phyloP scores from a whole-genome alignment of 2,329 filamentous ascomycete species.

The Venturia pyrina region DNA sequence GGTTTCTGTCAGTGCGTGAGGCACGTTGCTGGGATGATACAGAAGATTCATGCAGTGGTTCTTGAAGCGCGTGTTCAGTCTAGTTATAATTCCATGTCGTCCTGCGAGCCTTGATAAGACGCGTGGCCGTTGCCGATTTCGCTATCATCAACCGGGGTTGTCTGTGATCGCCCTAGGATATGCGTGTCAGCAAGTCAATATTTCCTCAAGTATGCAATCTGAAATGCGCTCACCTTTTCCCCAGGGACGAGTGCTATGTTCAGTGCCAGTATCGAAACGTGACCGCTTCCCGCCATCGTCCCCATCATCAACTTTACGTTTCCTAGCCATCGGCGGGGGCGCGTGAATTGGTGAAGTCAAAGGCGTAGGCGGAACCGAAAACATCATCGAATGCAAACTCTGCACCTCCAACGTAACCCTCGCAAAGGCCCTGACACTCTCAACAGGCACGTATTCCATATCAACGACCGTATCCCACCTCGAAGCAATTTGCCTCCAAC shows the following conservation, averaged over 20 bases:
- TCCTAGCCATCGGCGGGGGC: neutral
- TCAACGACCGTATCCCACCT: slow-evolving; percentile 7
- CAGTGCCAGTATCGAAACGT: neutral
- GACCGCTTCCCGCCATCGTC: neutral
- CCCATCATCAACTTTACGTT: neutral
- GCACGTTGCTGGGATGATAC: no score
- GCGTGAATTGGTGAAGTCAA: neutral
- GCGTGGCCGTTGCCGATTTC: neutral
- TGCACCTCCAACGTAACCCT: neutral
- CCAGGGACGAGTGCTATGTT: slow-evolving; percentile 3
- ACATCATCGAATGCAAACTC: neutral
- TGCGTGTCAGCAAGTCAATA: neutral
- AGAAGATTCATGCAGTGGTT: no score
- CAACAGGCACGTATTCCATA: slow-evolving; percentile 7
- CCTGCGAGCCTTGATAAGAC: neutral
- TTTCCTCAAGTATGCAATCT: neutral
- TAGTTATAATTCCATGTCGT: slow-evolving; percentile 1
- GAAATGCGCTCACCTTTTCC: neutral
- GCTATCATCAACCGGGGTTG: neutral
- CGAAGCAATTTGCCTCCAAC: neutral
- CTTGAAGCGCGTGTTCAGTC: neutral
- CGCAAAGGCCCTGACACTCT: neutral
- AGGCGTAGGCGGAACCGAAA: neutral
- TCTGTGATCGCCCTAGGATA: neutral
- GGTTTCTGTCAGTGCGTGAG: no score